These are phyloP conservation scores for Thelonectria discophora DNA, from an alignment of 2,329 filamentous ascomycete genomes.

Conservation along the genomic window DNA sequence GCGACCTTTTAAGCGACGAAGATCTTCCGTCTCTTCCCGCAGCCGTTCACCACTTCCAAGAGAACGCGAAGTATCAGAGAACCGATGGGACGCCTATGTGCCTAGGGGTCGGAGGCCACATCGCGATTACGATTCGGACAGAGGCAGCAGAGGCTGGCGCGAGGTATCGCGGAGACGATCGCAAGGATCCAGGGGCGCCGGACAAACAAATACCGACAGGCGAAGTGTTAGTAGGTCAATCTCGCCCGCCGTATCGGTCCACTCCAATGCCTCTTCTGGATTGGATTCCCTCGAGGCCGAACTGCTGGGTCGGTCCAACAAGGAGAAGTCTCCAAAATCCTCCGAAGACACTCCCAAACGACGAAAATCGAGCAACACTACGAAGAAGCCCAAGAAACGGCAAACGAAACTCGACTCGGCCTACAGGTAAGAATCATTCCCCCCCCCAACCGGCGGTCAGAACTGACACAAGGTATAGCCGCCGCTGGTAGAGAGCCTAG, in stretches of 20 bases:
- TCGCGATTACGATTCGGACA: conserved; percentile 26
- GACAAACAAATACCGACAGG: conserved; percentile 14
- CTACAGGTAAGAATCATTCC: conserved; percentile 46
- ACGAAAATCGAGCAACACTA: conserved; percentile 34
- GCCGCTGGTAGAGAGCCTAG: conserved; percentile 46
- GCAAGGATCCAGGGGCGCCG: conserved; percentile 31
- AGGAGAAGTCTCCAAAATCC: conserved; percentile 41
- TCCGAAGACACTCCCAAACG: conserved; percentile 27
- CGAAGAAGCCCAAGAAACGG: conserved; percentile 44
- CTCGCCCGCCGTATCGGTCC: conserved; percentile 43
- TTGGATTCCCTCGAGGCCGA: conserved; percentile 52
- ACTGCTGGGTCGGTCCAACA: conserved; percentile 47
- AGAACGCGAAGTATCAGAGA: conserved; percentile 12
- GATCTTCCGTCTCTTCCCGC: conserved; percentile 30
- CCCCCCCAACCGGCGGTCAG: background rate
- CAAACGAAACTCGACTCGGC: conserved; percentile 49
- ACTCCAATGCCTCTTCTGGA: conserved; percentile 48
- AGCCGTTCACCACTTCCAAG: conserved; percentile 16
- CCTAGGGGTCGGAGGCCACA: conserved; percentile 25
- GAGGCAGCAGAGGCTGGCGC: conserved; percentile 19
- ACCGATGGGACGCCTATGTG: conserved; percentile 23
- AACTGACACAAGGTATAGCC: conserved; percentile 39
- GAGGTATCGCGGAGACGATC: conserved; percentile 9
- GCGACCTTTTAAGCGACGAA: conserved; percentile 33
- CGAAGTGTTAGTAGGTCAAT: conserved; percentile 37